Conservation (phyloP, 176 grass and related monocot genomes). For the Thinopyrum elongatum region DNA sequence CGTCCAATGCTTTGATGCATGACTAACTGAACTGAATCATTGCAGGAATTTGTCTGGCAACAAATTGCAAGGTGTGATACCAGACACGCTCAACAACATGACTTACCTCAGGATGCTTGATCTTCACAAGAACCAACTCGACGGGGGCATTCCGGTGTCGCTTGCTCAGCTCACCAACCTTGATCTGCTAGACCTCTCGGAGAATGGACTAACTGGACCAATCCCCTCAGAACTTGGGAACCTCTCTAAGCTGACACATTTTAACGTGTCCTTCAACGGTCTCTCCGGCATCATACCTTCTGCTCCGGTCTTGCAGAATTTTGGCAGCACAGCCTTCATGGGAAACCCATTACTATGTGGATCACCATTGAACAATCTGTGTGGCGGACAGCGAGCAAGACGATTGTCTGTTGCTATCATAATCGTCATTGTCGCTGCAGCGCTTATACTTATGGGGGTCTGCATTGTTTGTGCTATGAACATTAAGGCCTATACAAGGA, state of each 20-base stretch:
- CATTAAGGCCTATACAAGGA: slow-evolving; percentile 61
- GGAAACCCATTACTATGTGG: slow-evolving; percentile 72
- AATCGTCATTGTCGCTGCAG: slow-evolving; percentile 81
- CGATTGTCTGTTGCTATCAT: slow-evolving; percentile 56
- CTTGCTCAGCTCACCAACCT: slow-evolving; percentile 73
- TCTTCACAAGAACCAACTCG: slow-evolving; percentile 63
- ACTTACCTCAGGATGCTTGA: slow-evolving; percentile 79
- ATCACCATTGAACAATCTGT: slow-evolving; percentile 55
- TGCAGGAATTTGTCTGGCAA: slow-evolving; percentile 81
- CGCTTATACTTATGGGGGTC: slow-evolving; percentile 77
- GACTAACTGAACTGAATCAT: slow-evolving; percentile 37
- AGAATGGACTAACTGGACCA: slow-evolving; percentile 52
- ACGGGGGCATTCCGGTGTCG: slow-evolving; percentile 55
- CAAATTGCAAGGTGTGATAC: slow-evolving; percentile 68
- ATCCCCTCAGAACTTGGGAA: slow-evolving; percentile 62
- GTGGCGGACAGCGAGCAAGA: slow-evolving; percentile 33
- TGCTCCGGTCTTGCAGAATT: slow-evolving; percentile 50
- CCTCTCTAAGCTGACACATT: slow-evolving; percentile 63
- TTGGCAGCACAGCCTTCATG: slow-evolving; percentile 50
- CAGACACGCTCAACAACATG: slow-evolving; percentile 63
- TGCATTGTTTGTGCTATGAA: slow-evolving; percentile 86
- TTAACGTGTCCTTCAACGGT: slow-evolving; percentile 83
- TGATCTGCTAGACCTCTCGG: slow-evolving; percentile 64
- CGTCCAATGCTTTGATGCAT: not conserved
- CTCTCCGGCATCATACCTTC: slow-evolving; percentile 78